Evolutionary conservation across 75 land plant genomes (phyloP), one percentile per base, ranked within the genome.

Genomic region (Pseudotsuga menziesii): DNA sequence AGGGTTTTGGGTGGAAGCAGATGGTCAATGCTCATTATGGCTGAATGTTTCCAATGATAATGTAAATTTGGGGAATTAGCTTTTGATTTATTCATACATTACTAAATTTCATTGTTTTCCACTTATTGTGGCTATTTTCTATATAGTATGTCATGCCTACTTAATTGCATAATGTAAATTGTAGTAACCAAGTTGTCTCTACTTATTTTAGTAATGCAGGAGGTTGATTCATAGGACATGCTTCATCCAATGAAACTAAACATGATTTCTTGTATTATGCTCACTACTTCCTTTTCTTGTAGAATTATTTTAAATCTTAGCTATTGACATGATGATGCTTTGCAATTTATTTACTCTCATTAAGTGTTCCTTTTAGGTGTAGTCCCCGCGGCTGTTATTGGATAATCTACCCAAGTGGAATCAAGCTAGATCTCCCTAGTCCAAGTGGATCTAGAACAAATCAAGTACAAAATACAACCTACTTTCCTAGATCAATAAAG

Each of bases 161-260:
- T 67, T 67, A 16, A 39, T n/a, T 69, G 39, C 29, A 64, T 64
- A 32, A 16, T 32, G 19, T 64, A 27, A 57, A 57, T 55, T 19
- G 25, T 26, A 20, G 62, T 48, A n/a, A 75, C 25, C 20, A 41
- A 54, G 29, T 44, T 44, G 17, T 36, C 35, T n/a, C 41, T 36
- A 29, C 5, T 41, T 39, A 75, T 76, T 73, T 29, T 25, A 39
- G 39, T 78, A 39, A 79, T 85, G 36, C 82, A 90, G 94, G 81
- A 29, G 26, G 74, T 91, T 73, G 76, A 61, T 4, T 62, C 72
- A 8, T 79, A 75, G 8, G 93, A 84, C 22, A 79, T 85, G 55
- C 78, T 72, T 36, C 87, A 73, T 76, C 86, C 91, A 66, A 91
- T 89, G 76, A 87, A 79, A 80, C 81, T 93, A 62, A 93, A 90